Percentiles rank a stretch among this genome's conserved stretches.
Conservation (phyloP, 78 protist species). For the Tieghemostelium lacteum region DNA sequence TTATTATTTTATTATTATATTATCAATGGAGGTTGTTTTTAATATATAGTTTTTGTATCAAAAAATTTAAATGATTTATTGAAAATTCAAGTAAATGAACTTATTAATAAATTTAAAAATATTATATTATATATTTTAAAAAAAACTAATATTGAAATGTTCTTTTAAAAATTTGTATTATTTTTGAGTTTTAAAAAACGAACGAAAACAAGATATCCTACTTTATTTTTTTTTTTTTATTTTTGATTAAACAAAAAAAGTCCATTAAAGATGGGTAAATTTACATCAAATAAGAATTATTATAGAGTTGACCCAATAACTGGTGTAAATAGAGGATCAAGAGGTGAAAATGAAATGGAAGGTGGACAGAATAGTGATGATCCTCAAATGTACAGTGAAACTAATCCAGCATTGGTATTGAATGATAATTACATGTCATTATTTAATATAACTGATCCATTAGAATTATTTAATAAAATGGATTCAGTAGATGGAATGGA, state of each 20-base stretch:
- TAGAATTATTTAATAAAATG: conserved; percentile 11
- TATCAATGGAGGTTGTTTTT: too few species aligned
- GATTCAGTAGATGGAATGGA: conserved; percentile 8
- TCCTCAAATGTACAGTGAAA: neutral
- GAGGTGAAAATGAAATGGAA: neutral
- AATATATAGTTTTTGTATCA: too few species aligned
- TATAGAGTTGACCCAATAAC: conserved; percentile 66
- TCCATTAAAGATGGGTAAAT: conserved; percentile 45
- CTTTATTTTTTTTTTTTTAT: neutral
- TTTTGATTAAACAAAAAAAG: neutral
- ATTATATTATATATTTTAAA: too few species aligned
- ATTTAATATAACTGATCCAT: conserved; percentile 14
- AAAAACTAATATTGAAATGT: too few species aligned
- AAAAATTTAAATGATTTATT: too few species aligned
- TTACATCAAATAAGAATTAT: conserved; percentile 34
- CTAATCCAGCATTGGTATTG: neutral
- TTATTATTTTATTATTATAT: too few species aligned
- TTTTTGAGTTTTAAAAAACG: too few species aligned
- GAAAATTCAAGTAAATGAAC: too few species aligned
- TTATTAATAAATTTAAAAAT: too few species aligned
- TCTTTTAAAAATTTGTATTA: too few species aligned
- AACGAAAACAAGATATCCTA: neutral
- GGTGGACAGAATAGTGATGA: neutral
- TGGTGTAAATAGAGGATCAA: too few species aligned
- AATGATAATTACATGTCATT: neutral